Evolutionary conservation across 805 yeast genomes (phyloP).

Genomic region (Zygosaccharomyces bailii): DNA sequence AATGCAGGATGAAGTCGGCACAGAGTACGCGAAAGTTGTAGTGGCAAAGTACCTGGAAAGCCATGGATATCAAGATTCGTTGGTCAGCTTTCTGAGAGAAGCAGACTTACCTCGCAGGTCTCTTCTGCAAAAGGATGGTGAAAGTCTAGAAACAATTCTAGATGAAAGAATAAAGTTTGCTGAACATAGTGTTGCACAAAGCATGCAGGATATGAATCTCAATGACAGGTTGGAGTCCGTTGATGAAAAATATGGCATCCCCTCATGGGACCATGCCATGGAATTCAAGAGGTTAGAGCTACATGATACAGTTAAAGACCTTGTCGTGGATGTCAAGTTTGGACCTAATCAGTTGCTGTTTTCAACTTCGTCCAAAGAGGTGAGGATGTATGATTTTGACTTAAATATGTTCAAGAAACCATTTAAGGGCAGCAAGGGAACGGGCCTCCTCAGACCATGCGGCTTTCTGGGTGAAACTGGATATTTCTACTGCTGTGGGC

Average conservation of each 20-base stretch:
- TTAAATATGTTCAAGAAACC: not conserved
- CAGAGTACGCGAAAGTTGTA: conserved; percentile 35
- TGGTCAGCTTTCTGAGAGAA: conserved; percentile 44
- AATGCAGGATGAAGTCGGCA: not conserved
- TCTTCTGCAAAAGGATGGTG: conserved; percentile 13
- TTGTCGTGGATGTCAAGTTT: conserved; percentile 1
- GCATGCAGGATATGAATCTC: conserved; percentile 16
- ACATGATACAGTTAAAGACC: not conserved
- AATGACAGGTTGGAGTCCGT: conserved; percentile 15
- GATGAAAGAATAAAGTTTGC: conserved; percentile 29
- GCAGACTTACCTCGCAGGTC: conserved; percentile 14
- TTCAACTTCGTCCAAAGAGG: conserved; percentile 18
- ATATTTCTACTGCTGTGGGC: conserved; percentile 22
- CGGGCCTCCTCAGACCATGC: conserved; percentile 24
- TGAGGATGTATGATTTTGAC: conserved; percentile 7
- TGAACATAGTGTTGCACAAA: conserved; percentile 16
- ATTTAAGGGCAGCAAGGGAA: not conserved
- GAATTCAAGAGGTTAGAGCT: conserved; percentile 7
- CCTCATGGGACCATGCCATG: conserved; percentile 24
- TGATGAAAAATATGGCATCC: conserved; percentile 11
- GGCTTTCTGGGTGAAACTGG: conserved; percentile 17
- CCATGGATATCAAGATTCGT: conserved; percentile 46
- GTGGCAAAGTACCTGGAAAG: conserved; percentile 58
- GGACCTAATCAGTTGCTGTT: conserved; percentile 10
- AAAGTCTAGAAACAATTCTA: conserved; percentile 24